A percentile compares a stretch with the other conserved stretches of the same genome.
Conservation (phyloP, 2,329 filamentous ascomycete genomes). For the Trichoderma oligosporum region DNA sequence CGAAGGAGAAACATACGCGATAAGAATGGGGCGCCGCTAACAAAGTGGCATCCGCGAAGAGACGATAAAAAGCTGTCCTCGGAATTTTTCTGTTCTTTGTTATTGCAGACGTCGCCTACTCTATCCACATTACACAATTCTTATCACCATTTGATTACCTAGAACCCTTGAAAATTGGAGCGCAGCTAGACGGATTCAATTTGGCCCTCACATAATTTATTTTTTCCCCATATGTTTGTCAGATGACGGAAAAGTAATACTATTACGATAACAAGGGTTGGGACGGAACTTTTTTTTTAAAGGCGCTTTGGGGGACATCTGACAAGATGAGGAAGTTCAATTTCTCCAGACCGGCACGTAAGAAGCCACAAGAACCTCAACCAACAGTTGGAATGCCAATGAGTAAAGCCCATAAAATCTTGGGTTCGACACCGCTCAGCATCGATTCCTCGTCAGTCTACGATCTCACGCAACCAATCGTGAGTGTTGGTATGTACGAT, state of each 20-base stretch:
- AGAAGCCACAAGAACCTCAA: conserved; percentile 36
- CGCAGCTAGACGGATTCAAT: neutral
- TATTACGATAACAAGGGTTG: conserved; percentile 10
- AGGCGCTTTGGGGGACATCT: neutral
- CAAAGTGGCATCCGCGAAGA: conserved; percentile 11
- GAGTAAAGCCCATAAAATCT: conserved; percentile 50
- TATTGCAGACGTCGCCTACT: neutral
- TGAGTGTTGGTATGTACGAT: conserved; percentile 45
- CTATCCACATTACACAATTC: neutral
- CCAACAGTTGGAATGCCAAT: conserved; percentile 36
- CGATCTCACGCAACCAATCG: conserved; percentile 43
- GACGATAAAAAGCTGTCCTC: neutral
- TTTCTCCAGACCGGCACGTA: conserved; percentile 47
- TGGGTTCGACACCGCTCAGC: conserved; percentile 46
- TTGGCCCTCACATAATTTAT: neutral
- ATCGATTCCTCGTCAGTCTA: conserved; percentile 35
- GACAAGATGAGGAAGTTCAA: conserved; percentile 44
- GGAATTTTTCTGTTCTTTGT: neutral
- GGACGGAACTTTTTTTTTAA: conserved; percentile 15
- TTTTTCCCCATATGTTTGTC: neutral
- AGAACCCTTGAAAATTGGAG: neutral
- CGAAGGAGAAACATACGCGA: conserved; percentile 2
- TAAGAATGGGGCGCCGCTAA: conserved; percentile 7
- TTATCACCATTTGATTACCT: neutral
- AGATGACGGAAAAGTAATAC: conserved; percentile 2